Conservation (phyloP, 2,329 filamentous ascomycete genomes). For the Colletotrichum sp. region DNA sequence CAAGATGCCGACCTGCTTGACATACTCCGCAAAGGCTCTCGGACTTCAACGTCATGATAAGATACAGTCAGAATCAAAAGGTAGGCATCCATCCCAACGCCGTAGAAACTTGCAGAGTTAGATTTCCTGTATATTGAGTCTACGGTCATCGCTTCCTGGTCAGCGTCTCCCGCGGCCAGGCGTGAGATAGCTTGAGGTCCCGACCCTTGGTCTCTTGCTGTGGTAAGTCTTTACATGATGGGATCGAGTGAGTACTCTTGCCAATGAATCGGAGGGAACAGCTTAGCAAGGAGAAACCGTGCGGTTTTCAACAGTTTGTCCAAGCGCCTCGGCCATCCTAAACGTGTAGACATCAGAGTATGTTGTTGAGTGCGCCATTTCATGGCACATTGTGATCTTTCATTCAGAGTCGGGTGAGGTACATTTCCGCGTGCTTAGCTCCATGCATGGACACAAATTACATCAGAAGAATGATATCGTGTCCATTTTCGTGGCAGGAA, state of each 20-base stretch:
- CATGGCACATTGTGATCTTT: too few relatives aligned
- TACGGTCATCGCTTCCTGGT: background rate
- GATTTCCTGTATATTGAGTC: background rate
- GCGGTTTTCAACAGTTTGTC: background rate
- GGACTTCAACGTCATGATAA: background rate
- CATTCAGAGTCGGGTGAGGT: too few relatives aligned
- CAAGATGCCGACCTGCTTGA: background rate
- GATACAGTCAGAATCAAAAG: background rate
- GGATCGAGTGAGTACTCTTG: background rate
- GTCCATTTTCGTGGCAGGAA: too few relatives aligned
- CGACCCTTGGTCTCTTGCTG: background rate
- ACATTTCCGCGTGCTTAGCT: too few relatives aligned
- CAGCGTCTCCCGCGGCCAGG: background rate
- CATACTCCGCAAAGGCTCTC: background rate
- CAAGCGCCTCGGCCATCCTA: too few relatives aligned
- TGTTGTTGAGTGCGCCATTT: background rate
- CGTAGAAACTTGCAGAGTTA: background rate
- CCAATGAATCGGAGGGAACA: background rate
- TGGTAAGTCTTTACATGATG: background rate
- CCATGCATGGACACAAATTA: too few relatives aligned
- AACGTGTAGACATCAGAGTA: background rate
- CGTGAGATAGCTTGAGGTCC: background rate
- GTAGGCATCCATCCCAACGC: background rate
- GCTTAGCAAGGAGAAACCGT: rapidly evolving
- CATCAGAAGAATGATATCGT: too few relatives aligned